phyloP scores from a whole-genome alignment of 192 early-diverging fungal genomes.

The Obelidium mucronatum region DNA sequence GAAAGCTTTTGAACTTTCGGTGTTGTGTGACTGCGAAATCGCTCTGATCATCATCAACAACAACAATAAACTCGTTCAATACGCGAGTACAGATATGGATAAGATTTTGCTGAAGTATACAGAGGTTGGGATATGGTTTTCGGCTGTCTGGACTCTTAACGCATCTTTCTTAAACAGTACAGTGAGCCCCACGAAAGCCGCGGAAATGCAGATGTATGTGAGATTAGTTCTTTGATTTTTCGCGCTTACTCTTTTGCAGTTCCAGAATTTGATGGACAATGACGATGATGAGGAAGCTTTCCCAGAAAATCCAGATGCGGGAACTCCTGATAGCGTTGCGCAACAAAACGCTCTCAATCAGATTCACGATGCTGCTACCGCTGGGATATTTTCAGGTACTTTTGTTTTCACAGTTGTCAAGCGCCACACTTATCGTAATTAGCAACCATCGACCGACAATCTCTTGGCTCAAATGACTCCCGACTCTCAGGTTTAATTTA shows the following conservation, averaged over 20 bases:
- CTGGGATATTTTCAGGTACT: not conserved
- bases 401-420: not conserved
- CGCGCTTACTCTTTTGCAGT: slow-evolving; percentile 10
- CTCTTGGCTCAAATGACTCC: not conserved
- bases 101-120: slow-evolving; percentile 89
- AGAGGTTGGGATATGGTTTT: slow-evolving; percentile 44
- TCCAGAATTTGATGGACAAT: slow-evolving; percentile 40
- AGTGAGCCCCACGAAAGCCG: slow-evolving; percentile 45
- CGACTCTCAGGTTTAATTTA: slow-evolving; percentile 13
- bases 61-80: slow-evolving; percentile 93
- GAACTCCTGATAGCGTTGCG: slow-evolving; percentile 14
- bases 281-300: slow-evolving; percentile 40
- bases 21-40: slow-evolving; percentile 95
- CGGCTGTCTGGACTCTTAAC: slow-evolving; percentile 17
- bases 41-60: slow-evolving; percentile 94
- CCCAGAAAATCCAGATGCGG: slow-evolving; percentile 12
- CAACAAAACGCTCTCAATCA: not conserved
- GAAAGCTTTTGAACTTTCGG: slow-evolving; percentile 94
- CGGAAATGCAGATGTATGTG: slow-evolving; percentile 34
- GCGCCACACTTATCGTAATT: not conserved
- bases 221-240: not conserved
- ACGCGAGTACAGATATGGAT: slow-evolving; percentile 93
- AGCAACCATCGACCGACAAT: not conserved
- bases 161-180: slow-evolving; percentile 30
- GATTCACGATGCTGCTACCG: not conserved